A percentile compares a stretch with the other conserved stretches of the same genome.
Evolutionary conservation across 768 basidiomycete genomes (phyloP).

Genomic region (Boletus sp.): DNA sequence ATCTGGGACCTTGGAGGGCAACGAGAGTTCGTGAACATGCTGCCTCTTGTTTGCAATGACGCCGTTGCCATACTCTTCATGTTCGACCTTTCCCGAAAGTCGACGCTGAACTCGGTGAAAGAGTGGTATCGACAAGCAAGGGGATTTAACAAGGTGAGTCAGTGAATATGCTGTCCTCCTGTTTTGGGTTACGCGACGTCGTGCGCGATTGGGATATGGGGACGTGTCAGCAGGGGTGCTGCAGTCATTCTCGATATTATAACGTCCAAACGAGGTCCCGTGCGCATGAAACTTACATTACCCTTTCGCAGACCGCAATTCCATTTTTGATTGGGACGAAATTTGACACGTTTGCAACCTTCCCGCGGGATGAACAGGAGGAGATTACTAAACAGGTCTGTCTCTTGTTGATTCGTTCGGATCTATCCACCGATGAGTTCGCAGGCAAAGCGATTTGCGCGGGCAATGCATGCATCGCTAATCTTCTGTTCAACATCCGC

Average conservation of each 20-base stretch:
- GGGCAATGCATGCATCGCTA: constrained; percentile 99
- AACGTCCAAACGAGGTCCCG: constrained; percentile 1
- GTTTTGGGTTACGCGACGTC: neutral
- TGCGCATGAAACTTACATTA: constrained; percentile 16
- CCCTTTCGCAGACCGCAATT: constrained; percentile 77
- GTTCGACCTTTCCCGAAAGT: constrained; percentile 98
- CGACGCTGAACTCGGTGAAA: constrained; percentile 96
- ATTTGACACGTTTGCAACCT: constrained; percentile 94
- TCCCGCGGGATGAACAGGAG: constrained; percentile 97
- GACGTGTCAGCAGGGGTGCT: neutral
- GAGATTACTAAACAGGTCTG: constrained; percentile 96
- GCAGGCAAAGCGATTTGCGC: constrained; percentile 95
- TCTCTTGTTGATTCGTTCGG: constrained; percentile 8
- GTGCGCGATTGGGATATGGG: neutral
- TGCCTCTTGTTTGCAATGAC: constrained; percentile 97
- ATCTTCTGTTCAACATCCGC: constrained; percentile 99
- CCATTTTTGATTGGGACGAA: constrained; percentile 99
- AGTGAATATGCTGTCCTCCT: neutral
- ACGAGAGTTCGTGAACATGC: constrained; percentile 98
- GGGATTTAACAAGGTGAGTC: constrained; percentile 94
- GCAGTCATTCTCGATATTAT: neutral
- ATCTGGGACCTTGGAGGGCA: constrained; percentile 99
- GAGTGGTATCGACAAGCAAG: constrained; percentile 99
- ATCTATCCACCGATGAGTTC: constrained; percentile 6
- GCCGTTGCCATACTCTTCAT: constrained; percentile 99